Evolutionary conservation across 495 filamentous ascomycete species (phyloP).

Genomic region (Acidiella bohemica): DNA sequence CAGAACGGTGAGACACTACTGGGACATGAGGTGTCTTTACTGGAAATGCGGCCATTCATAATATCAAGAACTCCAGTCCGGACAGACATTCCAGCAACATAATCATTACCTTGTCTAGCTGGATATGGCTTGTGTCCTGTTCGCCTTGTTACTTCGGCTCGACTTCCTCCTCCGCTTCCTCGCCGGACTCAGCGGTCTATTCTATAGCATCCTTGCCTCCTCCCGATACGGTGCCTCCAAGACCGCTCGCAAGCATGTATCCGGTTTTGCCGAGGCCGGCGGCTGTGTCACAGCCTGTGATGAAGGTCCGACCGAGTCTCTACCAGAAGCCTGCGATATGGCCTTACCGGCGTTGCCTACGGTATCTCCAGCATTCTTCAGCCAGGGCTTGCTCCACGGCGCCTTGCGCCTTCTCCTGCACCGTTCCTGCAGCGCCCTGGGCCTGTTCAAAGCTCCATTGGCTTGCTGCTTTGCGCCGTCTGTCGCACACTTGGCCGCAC

Average conservation of each 20-base stretch:
- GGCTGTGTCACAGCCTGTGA: conserved; percentile 1
- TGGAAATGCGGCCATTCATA: too few species aligned
- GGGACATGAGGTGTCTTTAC: too few species aligned
- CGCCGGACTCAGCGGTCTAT: not conserved
- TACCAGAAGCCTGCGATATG: not conserved
- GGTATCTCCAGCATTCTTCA: conserved; percentile 7
- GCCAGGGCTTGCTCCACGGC: conserved; percentile 4
- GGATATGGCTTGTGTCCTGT: too few species aligned
- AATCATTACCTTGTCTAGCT: too few species aligned
- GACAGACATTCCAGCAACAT: too few species aligned
- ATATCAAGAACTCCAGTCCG: too few species aligned
- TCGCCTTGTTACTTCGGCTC: too few species aligned
- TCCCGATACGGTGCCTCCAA: conserved; percentile 5
- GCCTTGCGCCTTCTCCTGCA: conserved; percentile 6
- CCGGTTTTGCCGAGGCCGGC: conserved; percentile 8
- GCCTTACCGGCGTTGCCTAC: conserved; percentile 6
- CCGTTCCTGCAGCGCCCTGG: not conserved
- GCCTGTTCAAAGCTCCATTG: not conserved
- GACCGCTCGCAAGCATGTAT: conserved; percentile 3
- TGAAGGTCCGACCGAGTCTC: not conserved
- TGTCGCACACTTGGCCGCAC: not conserved
- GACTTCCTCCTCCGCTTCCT: not conserved
- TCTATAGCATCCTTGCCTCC: conserved; percentile 4
- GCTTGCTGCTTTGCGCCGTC: not conserved
- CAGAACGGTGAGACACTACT: too few species aligned